Evolutionary conservation across 306 rosid genomes (phyloP).

Genomic region (Dryas drummondii): DNA sequence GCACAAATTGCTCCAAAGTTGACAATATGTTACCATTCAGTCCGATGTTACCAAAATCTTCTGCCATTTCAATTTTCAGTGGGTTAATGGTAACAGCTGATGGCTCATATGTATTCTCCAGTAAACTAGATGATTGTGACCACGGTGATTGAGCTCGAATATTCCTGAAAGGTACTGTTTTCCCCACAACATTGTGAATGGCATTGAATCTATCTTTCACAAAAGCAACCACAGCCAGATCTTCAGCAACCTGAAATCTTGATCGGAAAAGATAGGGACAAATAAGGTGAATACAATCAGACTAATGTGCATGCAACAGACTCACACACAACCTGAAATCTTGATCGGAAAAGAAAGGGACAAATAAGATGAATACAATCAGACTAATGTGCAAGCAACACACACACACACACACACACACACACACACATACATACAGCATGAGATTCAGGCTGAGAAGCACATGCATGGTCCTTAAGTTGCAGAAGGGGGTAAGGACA

Average conservation of each 20-base stretch:
- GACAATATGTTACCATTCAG: slow-evolving; percentile 21
- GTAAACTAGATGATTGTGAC: slow-evolving; percentile 29
- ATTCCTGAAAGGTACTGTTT: slow-evolving; percentile 25
- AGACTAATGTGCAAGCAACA: not conserved
- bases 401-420: not conserved
- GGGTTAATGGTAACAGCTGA: slow-evolving; percentile 29
- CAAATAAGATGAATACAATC: slow-evolving; percentile 23
- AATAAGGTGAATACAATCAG: slow-evolving; percentile 24
- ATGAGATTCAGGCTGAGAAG: not conserved
- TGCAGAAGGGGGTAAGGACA: not conserved
- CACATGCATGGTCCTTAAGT: not conserved
- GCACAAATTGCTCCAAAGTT: slow-evolving; percentile 28
- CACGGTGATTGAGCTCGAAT: slow-evolving; percentile 39
- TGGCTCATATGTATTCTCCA: slow-evolving; percentile 41
- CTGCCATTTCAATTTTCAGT: slow-evolving; percentile 37
- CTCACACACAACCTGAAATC: slow-evolving; percentile 49
- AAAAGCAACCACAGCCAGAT: slow-evolving; percentile 45
- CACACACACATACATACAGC: not conserved
- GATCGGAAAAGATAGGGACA: slow-evolving; percentile 28
- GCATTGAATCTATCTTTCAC: slow-evolving; percentile 55
- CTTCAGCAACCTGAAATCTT: slow-evolving; percentile 75
- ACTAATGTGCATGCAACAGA: not conserved
- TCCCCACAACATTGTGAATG: slow-evolving; percentile 32
- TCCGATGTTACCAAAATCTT: slow-evolving; percentile 26
- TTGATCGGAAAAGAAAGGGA: slow-evolving; percentile 30